A percentile compares a stretch with the other conserved stretches of the same genome.
phyloP scores from a whole-genome alignment of 768 basidiomycete genomes.

The Boletus rubroflammeus region DNA sequence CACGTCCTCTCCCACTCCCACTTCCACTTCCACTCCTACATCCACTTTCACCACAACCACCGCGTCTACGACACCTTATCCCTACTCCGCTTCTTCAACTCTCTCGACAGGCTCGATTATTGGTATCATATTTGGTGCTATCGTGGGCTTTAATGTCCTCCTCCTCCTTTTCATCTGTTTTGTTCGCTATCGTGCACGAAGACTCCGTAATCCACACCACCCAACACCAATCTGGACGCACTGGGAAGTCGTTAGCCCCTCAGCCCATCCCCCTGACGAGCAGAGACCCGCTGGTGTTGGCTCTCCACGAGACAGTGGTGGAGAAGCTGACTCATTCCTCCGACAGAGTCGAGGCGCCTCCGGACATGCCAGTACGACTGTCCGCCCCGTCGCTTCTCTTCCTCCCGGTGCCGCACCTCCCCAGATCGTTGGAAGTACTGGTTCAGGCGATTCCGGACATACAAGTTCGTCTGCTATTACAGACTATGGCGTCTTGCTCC shows the following conservation, averaged over 20 bases:
- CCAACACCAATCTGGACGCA: constrained; percentile 39
- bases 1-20: constrained; percentile 25
- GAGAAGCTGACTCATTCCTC: constrained; percentile 66
- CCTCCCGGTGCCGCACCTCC: constrained; percentile 34
- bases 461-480: constrained; percentile 40
- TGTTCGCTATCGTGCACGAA: constrained; percentile 28
- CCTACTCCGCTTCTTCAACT: constrained; percentile 29
- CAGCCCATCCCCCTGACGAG: constrained; percentile 18
- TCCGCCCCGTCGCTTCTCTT: constrained; percentile 26
- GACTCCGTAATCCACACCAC: constrained; percentile 13
- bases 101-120: constrained; percentile 29
- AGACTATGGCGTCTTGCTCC: constrained; percentile 33
- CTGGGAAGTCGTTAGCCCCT: constrained; percentile 41
- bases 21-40: constrained; percentile 27
- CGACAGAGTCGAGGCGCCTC: constrained; percentile 32
- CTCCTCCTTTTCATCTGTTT: constrained; percentile 42
- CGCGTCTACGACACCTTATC: constrained; percentile 23
- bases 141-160: constrained; percentile 57
- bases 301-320: constrained; percentile 65
- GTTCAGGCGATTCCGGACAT: constrained; percentile 37
- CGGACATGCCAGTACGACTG: constrained; percentile 9
- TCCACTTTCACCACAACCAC: constrained; percentile 24
- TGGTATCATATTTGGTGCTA: constrained; percentile 42
- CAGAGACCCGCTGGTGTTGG: constrained; percentile 56
- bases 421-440: constrained; percentile 36